These are phyloP conservation scores for Terfezia boudieri DNA, from an alignment of 495 filamentous ascomycete species.

Conservation along the genomic window DNA sequence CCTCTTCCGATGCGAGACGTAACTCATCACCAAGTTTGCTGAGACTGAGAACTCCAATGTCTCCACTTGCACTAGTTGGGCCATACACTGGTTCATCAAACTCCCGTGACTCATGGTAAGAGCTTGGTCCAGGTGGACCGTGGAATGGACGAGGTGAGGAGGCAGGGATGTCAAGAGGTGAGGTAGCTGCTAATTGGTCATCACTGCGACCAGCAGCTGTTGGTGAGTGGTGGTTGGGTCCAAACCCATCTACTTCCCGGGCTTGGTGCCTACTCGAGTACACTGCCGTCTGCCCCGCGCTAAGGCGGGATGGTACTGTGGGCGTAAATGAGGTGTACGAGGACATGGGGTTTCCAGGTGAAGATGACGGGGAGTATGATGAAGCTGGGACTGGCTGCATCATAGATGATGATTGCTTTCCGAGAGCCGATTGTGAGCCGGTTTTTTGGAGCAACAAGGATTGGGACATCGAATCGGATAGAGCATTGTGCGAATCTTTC, in stretches of 20 bases:
- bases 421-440: slow-evolving; percentile 26
- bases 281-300: slow-evolving; percentile 28
- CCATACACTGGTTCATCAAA: slow-evolving; percentile 6
- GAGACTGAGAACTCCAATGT: slow-evolving; percentile 10
- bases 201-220: background rate
- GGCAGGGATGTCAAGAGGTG: slow-evolving; percentile 30
- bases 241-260: background rate
- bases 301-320: slow-evolving; percentile 76
- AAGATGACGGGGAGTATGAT: slow-evolving; percentile 52
- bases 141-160: slow-evolving; percentile 9
- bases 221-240: background rate
- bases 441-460: slow-evolving; percentile 65
- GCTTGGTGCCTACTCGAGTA: slow-evolving; percentile 8
- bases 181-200: slow-evolving; percentile 17
- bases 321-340: slow-evolving; percentile 90
- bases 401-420: slow-evolving; percentile 51
- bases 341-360: slow-evolving; percentile 75
- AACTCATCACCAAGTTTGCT: slow-evolving; percentile 13
- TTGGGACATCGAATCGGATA: slow-evolving; percentile 74
- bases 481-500: slow-evolving; percentile 61
- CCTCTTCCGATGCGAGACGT: slow-evolving; percentile 12
- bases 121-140: slow-evolving; percentile 19
- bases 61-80: slow-evolving; percentile 10
- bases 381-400: background rate
- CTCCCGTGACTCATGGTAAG: slow-evolving; percentile 6